These are phyloP conservation scores for Colletotrichum higginsianum DNA, from an alignment of 2,329 filamentous ascomycete genomes.

Conservation along the genomic window DNA sequence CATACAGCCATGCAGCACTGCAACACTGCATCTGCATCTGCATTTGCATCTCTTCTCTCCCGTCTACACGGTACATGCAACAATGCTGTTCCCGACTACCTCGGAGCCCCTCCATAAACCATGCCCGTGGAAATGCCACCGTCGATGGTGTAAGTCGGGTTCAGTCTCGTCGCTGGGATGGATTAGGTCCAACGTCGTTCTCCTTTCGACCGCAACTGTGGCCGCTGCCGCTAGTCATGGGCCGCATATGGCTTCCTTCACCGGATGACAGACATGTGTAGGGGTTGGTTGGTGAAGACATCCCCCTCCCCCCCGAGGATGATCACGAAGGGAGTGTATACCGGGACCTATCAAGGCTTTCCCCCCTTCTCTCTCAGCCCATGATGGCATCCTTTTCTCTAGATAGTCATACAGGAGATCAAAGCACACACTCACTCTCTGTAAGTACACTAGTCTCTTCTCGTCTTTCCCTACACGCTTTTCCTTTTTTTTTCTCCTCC, in stretches of 20 bases:
- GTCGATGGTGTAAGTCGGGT: conserved; percentile 8
- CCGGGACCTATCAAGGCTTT: conserved; percentile 8
- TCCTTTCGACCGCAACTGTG: conserved; percentile 22
- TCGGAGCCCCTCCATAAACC: neutral
- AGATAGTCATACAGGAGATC: neutral
- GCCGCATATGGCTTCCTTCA: neutral
- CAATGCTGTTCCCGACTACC: too few relatives aligned
- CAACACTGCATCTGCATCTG: too few relatives aligned
- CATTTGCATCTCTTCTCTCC: neutral
- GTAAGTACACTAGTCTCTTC: neutral
- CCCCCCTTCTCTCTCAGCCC: conserved; percentile 17
- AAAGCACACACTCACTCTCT: conserved; percentile 6
- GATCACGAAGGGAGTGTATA: conserved; percentile 32
- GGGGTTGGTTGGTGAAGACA: conserved; percentile 5
- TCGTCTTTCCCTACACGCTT: conserved; percentile 1
- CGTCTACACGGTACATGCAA: too few relatives aligned
- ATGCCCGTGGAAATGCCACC: neutral
- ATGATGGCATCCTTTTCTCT: conserved; percentile 15
- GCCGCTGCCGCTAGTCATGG: conserved; percentile 1
- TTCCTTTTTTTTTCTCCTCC: neutral
- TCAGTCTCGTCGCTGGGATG: neutral
- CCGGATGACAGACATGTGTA: conserved; percentile 17
- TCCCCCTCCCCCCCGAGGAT: neutral
- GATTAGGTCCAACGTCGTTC: conserved; percentile 15
- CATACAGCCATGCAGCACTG: too few relatives aligned